Base-by-base conservation (phyloP, 2,329 filamentous ascomycete genomes). In the Colletotrichum plurivorum region DNA sequence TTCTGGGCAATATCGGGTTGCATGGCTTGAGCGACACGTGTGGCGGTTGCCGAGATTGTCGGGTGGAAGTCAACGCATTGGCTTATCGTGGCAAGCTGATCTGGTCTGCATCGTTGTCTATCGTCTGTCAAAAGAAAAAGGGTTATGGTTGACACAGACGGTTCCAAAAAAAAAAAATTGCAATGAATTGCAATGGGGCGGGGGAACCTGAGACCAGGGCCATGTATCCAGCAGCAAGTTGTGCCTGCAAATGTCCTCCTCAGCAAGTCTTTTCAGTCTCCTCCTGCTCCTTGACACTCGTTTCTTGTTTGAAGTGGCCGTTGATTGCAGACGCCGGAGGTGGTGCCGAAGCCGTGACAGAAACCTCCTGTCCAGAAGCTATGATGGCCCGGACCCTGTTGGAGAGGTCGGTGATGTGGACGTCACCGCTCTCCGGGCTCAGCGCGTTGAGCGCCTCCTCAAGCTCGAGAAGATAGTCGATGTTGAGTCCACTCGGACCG, bases 401-500 rank as follows among this genome's bases (percentile, higher is more conserved):
- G 16, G 93, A 94, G 74, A 99, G 82, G 80, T 98, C 95, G 57
- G 88, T 91, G 61, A 99, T 87, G 84, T 99, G 95, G 71, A 87
- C 87, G 82, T 98, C 96, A 3, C 89, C 90, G 77, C 93, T 96
- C 60, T 93, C 93, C 2, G 88, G 83, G 71, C 93, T 92, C 73
- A 98, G 82, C 36, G 88, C 89, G 68, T 90, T 81, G 73, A 99
- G 85, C 7, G 94, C 93, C 66, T 84, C 83, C 77, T 98, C 93
- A 51, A 99, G 84, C 73, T 91, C 87, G 77, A 94, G 92, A 49
- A 99, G 84, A 80, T 99, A 99, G 76, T 98, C 95, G 68, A 87
- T 90, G 79, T 98, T 98, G 77, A 92, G 89, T 1, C 96, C 96
- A 80, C 94, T 98, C 25, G 95, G 93, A 0, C 96, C 96, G 48